These are phyloP conservation scores for Xylaria digitata DNA, from an alignment of 2,329 filamentous ascomycete species.

Conservation along the genomic window DNA sequence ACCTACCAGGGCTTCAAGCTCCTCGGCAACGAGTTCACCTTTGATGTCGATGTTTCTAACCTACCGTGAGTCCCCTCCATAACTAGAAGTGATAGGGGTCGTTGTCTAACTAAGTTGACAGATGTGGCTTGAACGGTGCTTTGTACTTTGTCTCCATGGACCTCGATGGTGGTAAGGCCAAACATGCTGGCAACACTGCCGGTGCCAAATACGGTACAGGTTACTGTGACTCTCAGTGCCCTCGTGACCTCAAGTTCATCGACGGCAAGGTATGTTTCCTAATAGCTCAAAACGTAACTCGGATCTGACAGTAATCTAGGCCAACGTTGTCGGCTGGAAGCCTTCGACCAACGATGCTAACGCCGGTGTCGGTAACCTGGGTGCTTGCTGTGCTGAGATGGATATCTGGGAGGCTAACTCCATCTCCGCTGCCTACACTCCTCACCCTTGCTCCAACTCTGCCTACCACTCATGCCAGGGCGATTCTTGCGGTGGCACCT, in stretches of 20 bases:
- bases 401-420: constrained; percentile 72
- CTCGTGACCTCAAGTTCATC: constrained; percentile 63
- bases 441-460: constrained; percentile 66
- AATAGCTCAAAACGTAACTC: not conserved
- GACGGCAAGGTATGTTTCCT: constrained; percentile 52
- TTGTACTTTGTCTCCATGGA: constrained; percentile 69
- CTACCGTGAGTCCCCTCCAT: constrained; percentile 51
- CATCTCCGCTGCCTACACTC: constrained; percentile 68
- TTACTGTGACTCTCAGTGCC: constrained; percentile 63
- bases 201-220: constrained; percentile 68
- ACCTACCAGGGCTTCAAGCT: constrained; percentile 69
- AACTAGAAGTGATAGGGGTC: not conserved
- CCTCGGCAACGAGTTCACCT: constrained; percentile 70
- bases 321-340: constrained; percentile 60
- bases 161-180: constrained; percentile 61
- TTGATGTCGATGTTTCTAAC: constrained; percentile 71
- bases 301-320: constrained; percentile 39
- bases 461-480: constrained; percentile 60
- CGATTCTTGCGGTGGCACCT: constrained; percentile 60
- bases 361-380: constrained; percentile 60
- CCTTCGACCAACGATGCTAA: constrained; percentile 61
- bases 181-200: constrained; percentile 58
- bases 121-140: constrained; percentile 72
- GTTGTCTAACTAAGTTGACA: constrained; percentile 24
- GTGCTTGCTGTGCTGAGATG: constrained; percentile 69